Base-by-base conservation (phyloP, 306 rosid species). In the Sesbania bispinosa region DNA sequence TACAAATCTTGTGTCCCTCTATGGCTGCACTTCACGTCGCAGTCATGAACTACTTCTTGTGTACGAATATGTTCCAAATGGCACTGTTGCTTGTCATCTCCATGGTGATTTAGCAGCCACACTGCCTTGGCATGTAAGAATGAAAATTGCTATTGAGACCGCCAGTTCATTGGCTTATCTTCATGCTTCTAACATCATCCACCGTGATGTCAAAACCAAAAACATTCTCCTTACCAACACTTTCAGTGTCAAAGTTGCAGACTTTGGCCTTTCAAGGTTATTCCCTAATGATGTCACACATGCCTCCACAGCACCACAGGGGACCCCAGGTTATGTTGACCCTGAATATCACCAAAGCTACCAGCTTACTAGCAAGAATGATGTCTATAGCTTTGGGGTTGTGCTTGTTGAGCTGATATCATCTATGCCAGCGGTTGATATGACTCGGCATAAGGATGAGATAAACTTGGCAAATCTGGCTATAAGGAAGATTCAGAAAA, bases 291-390 rank as follows among this genome's bases (percentile, higher is more conserved):
- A 87, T 54, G 88, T 65, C 7, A 79, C 82, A n/a, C 96, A 92
- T 73, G 86, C 87, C 53, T 89, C 96, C 46, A 89, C 94, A 8
- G 79, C 88, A 59, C 96, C 97, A 46, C 96, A 88, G 50, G 97
- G 97, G 26, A 86, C 88, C 4, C 97, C 90, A 0, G 94, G 96
- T 1, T 87, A 89, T 35, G 82, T 89, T 15, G 96, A 92, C 35
- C 96, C 96, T 7, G 90, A 89, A 66, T 84, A 92, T 63, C 84
- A 84, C 68, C 88, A 86, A 30, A 77, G 83, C 59, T 86, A 84
- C 61, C 85, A 83, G 77, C 89, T 92, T 35, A 86, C 96, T 0
- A 63, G 77, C 3, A 89, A 92, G 90, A 92, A 96, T 45, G 94
- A 92, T 53, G 96, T 87, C 6, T 86, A 87, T 46, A 89, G 92